phyloP scores from a whole-genome alignment of 2,329 filamentous ascomycete species.

The Phoma herbarum region DNA sequence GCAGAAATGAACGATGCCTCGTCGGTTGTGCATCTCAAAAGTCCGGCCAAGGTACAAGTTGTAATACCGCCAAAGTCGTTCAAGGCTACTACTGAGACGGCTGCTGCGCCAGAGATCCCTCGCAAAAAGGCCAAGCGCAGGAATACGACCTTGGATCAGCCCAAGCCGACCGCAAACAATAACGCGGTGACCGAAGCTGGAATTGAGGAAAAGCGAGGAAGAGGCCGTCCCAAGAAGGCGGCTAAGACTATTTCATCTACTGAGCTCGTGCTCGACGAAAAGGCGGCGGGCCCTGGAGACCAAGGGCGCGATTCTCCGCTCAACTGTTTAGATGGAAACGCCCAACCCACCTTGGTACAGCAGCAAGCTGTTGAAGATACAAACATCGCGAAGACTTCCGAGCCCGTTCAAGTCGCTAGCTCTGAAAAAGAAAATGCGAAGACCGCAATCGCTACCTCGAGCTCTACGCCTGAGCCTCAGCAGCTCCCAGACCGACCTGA shows the following conservation, averaged over 20 bases:
- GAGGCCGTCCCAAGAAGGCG: conserved; percentile 46
- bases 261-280: conserved; percentile 12
- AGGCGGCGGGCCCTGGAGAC: neutral
- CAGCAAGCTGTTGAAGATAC: neutral
- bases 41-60: conserved; percentile 37
- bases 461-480: conserved; percentile 4
- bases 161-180: conserved; percentile 9
- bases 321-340: neutral
- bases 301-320: neutral
- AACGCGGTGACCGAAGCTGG: conserved; percentile 3
- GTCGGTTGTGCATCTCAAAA: conserved; percentile 7
- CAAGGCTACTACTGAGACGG: conserved; percentile 8
- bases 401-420: neutral
- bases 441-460: neutral
- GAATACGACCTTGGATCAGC: conserved; percentile 31
- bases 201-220: conserved; percentile 39
- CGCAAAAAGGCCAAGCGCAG: conserved; percentile 34
- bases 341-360: neutral
- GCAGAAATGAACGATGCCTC: neutral
- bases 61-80: conserved; percentile 32
- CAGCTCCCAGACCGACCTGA: conserved; percentile 24
- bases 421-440: neutral
- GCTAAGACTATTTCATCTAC: conserved; percentile 6
- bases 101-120: neutral
- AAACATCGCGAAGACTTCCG: neutral